phyloP scores from a whole-genome alignment of 495 filamentous ascomycete genomes.

The Tuber indicum region DNA sequence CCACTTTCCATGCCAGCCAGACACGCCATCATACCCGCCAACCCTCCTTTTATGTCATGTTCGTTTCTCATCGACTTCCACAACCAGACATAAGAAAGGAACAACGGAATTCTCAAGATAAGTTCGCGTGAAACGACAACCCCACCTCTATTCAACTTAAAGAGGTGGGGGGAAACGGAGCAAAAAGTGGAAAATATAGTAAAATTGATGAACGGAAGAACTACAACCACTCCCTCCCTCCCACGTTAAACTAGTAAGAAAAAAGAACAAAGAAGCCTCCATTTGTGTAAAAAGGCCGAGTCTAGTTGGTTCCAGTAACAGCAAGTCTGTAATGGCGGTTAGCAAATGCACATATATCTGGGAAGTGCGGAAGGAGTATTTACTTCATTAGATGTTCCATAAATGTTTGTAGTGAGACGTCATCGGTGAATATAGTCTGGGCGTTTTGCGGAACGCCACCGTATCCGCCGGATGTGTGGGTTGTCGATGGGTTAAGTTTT shows the following conservation, averaged over 20 bases:
- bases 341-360: conserved; percentile 6
- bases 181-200: background rate
- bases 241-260: background rate
- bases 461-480: conserved; percentile 89
- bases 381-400: conserved; percentile 99
- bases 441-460: conserved; percentile 84
- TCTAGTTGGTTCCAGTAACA: conserved; percentile 58
- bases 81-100: background rate
- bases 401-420: conserved; percentile 96
- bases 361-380: conserved; percentile 40
- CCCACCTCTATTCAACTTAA: background rate
- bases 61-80: background rate
- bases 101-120: background rate
- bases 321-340: conserved; percentile 49
- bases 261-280: background rate
- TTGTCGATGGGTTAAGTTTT: conserved; percentile 96
- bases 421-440: conserved; percentile 98
- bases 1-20: background rate
- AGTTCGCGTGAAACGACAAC: background rate
- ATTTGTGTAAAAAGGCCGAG: background rate
- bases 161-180: background rate
- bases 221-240: background rate
- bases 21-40: background rate
- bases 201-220: background rate
- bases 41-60: background rate